Base-by-base conservation (phyloP, 2,329 filamentous ascomycete species). In the Thermoascus crustaceus region DNA sequence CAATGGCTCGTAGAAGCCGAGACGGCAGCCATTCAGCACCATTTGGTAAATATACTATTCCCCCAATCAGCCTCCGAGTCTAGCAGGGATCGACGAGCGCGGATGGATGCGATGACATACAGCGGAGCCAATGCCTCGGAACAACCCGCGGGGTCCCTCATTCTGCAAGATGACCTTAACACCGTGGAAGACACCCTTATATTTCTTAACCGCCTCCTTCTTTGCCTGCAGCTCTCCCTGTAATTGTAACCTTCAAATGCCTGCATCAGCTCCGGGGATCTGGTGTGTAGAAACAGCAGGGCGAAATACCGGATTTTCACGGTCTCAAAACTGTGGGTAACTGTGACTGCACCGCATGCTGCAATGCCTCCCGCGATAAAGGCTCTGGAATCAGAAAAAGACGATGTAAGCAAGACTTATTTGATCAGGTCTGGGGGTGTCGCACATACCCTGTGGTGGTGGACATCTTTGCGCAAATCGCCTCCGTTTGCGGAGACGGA, bases 1-100 rank as follows among this genome's bases (percentile, higher is more conserved):
- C 65, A 96, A 77, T 4, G 91, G 91, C 59, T 98, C 91, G 71
- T 98, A 98, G 72, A 98, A 95, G 42, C 91, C 88, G 37, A 98
- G 71, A 37, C 91, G 85, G 65, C 88, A 98, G 53, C 91, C 91
- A 61, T 98, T 98, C 53, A 98, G 79, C 34, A 94, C 77, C 54
- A 96, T 78, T 67, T 98, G 91, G 68, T 98, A 98, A 56, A 94
- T 72, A 63, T 96, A 98, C 73, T 78, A 53, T 35, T 39, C 29
- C n/a, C 32, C 16, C 14, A 27, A 18, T 21, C 34, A 40, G n/a
- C 21, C 7, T 20, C 18, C 23, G n/a, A 23, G 30, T 30, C 11
- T n/a, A 14, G 32, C 24, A 25, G 26, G 42, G 25, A 48, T 42
- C 26, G 14, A 18, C 26, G 5, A 16, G 11, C 3, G 17, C 8